Evolutionary conservation across 2,329 filamentous ascomycete genomes (phyloP).

Genomic region (Trichoderma breve): DNA sequence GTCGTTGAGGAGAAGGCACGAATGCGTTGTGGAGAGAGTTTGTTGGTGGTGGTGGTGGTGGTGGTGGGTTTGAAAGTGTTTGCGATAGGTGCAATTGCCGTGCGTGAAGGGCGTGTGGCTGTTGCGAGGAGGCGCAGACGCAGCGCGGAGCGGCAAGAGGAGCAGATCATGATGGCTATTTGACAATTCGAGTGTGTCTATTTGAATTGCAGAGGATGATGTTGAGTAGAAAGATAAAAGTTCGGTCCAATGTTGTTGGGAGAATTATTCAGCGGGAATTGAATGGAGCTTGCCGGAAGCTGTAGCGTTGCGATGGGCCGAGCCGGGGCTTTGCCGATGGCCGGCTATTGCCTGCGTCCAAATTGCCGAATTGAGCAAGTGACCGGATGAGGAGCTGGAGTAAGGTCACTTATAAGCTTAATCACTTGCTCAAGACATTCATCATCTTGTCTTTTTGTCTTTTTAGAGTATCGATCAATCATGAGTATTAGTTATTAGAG

Average conservation of each 20-base stretch:
- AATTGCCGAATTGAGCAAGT: background rate
- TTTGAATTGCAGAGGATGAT: background rate
- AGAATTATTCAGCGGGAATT: constrained; percentile 18
- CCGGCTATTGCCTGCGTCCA: background rate
- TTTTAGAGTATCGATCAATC: background rate
- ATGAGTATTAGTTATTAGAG: background rate
- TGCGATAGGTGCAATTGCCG: background rate
- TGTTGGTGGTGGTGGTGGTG: background rate
- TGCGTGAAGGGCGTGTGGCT: background rate
- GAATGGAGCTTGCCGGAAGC: background rate
- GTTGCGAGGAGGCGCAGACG: constrained; percentile 9
- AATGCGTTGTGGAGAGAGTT: background rate
- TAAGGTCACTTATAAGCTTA: too few species aligned
- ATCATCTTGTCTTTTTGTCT: too few species aligned
- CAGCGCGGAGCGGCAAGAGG: constrained; percentile 22
- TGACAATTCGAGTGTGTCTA: background rate
- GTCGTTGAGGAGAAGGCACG: background rate
- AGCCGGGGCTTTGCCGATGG: constrained; percentile 16
- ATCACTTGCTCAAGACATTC: too few species aligned
- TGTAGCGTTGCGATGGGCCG: constrained; percentile 7
- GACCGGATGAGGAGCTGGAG: background rate
- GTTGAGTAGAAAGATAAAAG: background rate
- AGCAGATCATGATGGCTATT: constrained; percentile 21
- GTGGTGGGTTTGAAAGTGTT: background rate
- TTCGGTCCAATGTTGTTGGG: background rate